Evolutionary conservation across 306 rosid species (phyloP).

Genomic region (Heteromeles arbutifolia): DNA sequence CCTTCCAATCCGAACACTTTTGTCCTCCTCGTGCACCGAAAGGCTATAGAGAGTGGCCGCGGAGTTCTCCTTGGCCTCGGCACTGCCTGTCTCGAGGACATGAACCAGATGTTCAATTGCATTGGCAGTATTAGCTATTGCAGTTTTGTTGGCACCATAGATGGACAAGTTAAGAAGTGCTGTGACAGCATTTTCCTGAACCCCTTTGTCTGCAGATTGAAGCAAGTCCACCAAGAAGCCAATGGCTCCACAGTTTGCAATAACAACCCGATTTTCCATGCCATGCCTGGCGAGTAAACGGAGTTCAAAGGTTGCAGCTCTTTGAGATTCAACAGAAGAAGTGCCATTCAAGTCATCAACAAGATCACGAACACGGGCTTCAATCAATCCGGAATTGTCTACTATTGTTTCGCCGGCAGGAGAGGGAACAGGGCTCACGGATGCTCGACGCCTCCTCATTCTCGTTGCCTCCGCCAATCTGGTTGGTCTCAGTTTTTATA

Average conservation of each 20-base stretch:
- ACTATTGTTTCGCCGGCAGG: slow-evolving; percentile 44
- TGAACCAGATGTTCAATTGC: slow-evolving; percentile 79
- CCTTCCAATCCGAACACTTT: slow-evolving; percentile 57
- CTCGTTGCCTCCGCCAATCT: slow-evolving; percentile 29
- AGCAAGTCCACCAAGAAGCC: slow-evolving; percentile 56
- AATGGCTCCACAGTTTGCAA: slow-evolving; percentile 73
- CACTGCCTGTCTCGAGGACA: slow-evolving; percentile 68
- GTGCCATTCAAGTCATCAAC: slow-evolving; percentile 56
- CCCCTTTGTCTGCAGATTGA: slow-evolving; percentile 38
- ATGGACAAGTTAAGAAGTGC: slow-evolving; percentile 84
- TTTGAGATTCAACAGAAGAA: slow-evolving; percentile 48
- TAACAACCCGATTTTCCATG: slow-evolving; percentile 75
- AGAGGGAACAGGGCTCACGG: slow-evolving; percentile 45
- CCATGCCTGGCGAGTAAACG: slow-evolving; percentile 72
- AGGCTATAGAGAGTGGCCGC: slow-evolving; percentile 93
- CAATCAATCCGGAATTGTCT: slow-evolving; percentile 55
- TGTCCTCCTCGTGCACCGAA: slow-evolving; percentile 73
- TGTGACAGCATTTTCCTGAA: slow-evolving; percentile 90
- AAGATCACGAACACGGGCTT: slow-evolving; percentile 53
- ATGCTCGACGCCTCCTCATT: slow-evolving; percentile 45
- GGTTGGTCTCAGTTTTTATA: neutral
- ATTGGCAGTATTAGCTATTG: slow-evolving; percentile 54
- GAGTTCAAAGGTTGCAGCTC: slow-evolving; percentile 62
- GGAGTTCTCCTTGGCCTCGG: slow-evolving; percentile 86
- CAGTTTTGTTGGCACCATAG: slow-evolving; percentile 56